Evolutionary conservation across 2,329 filamentous ascomycete species (phyloP), one percentile per base, ranked within the genome.

Genomic region (Colletotrichum liriopes): DNA sequence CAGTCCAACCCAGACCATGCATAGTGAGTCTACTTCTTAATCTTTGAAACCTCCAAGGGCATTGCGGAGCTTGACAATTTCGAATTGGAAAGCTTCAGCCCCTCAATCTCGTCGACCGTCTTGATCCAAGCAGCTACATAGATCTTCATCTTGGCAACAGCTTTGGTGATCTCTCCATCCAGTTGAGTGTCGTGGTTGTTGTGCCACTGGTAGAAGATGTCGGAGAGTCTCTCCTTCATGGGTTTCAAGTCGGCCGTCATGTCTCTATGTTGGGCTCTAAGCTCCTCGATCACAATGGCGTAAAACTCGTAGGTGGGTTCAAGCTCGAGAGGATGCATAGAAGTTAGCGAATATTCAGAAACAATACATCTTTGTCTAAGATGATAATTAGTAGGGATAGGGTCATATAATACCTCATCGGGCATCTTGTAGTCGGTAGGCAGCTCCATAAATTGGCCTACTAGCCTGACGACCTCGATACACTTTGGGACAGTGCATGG

Each of bases 81-180:
- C 6, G 4, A 1, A 5, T 18, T 2, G 4, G 14, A 14, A 26
- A 8, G 6, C 12, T 29, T 41, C 2, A 58, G 55, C 8, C 1
- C 7, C n/a, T 58, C 55, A 14, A 58, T 41, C 32, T 58, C 55
- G 5, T 58, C 37, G 4, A 58, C 14, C 3, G n/a, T 41, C n/a
- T 8, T 26, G 9, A 6, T 14, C 55, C 55, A 58, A 20, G 55
- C 55, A 20, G 12, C n/a, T n/a, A 39, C 18, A n/a, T 18, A 41
- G 35, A 58, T 58, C 55, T 58, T 58, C 55, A 58, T 58, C 37
- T 5, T 58, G 3, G 55, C 55, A 9, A 58, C 55, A 16, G 37
- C n/a, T 18, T 11, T 29, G 55, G 26, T 8, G 37, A 20, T n/a
- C 3, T 41, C 55, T 0, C 1, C n/a, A 20, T 58, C 35, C 37